phyloP scores from a whole-genome alignment of 805 yeast genomes.

The Cyberlindnera mycetangii region DNA sequence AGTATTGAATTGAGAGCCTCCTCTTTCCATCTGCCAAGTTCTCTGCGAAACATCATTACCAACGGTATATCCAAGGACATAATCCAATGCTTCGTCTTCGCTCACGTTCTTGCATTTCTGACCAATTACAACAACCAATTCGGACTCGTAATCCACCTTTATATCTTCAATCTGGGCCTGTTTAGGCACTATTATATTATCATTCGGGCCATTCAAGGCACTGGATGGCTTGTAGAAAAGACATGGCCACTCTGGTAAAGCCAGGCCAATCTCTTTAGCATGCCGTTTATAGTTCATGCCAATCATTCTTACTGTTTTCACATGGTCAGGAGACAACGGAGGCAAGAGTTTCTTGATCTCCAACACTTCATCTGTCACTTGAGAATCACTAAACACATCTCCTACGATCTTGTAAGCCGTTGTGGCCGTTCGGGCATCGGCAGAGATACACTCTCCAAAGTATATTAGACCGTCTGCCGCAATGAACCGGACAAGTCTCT shows the following conservation, averaged over 20 bases:
- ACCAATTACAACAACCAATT: slow-evolving; percentile 52
- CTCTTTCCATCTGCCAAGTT: slow-evolving; percentile 52
- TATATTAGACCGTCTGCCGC: slow-evolving; percentile 41
- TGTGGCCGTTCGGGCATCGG: slow-evolving; percentile 37
- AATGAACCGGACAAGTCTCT: slow-evolving; percentile 42
- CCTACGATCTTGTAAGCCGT: slow-evolving; percentile 46
- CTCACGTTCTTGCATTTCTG: slow-evolving; percentile 42
- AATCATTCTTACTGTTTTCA: slow-evolving; percentile 40
- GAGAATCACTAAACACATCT: slow-evolving; percentile 37
- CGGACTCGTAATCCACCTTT: slow-evolving; percentile 52
- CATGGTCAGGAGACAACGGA: slow-evolving; percentile 31
- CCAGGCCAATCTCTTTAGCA: slow-evolving; percentile 37
- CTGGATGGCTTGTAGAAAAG: slow-evolving; percentile 49
- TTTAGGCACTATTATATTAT: slow-evolving; percentile 40
- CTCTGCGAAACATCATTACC: slow-evolving; percentile 59
- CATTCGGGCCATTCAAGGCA: slow-evolving; percentile 42
- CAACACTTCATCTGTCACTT: slow-evolving; percentile 34
- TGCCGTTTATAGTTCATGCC: slow-evolving; percentile 51
- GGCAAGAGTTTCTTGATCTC: slow-evolving; percentile 36
- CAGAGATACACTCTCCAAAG: slow-evolving; percentile 46
- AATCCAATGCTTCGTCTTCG: slow-evolving; percentile 40
- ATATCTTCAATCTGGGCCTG: slow-evolving; percentile 33
- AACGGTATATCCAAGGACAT: slow-evolving; percentile 49
- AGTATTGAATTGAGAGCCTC: slow-evolving; percentile 51
- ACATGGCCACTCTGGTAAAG: slow-evolving; percentile 47